Conservation (phyloP, 1,139 yeast genomes). For the Pichia sp. region DNA sequence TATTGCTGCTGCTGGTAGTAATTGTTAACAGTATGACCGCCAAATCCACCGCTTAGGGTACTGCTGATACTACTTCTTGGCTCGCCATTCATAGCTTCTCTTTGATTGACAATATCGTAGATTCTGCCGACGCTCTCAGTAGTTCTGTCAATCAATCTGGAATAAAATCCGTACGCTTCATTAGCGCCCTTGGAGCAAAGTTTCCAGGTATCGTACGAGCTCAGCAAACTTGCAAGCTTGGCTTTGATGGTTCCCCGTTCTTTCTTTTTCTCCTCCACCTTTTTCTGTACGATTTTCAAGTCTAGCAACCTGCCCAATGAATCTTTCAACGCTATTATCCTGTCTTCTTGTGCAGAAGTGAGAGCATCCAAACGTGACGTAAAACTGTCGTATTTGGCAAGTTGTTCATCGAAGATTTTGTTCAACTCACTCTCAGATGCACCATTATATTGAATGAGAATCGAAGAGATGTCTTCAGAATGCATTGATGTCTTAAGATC, state of each 20-base stretch:
- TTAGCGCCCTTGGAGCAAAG: constrained; percentile 54
- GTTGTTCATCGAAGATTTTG: constrained; percentile 64
- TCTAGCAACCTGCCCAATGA: constrained; percentile 55
- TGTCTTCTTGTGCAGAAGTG: constrained; percentile 54
- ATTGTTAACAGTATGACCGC: constrained; percentile 13
- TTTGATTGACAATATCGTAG: constrained; percentile 33
- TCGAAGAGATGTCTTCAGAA: constrained; percentile 79
- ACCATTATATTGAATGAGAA: constrained; percentile 55
- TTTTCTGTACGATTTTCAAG: constrained; percentile 39
- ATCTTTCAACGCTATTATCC: constrained; percentile 53
- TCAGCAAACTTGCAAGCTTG: constrained; percentile 45
- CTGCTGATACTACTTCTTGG: constrained; percentile 3
- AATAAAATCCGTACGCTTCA: constrained; percentile 63
- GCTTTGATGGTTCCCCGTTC: constrained; percentile 27
- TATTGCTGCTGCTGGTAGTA: constrained; percentile 2
- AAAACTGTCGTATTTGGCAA: constrained; percentile 71
- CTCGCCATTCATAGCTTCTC: constrained; percentile 21
- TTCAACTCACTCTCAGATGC: constrained; percentile 50
- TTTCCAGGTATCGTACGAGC: constrained; percentile 50
- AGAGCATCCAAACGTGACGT: constrained; percentile 65
- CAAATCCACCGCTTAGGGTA: constrained; percentile 9
- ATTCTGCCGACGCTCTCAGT: constrained; percentile 37
- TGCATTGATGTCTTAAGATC: constrained; percentile 70
- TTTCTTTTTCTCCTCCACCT: constrained; percentile 36
- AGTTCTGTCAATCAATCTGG: constrained; percentile 46